Base-by-base conservation (phyloP, 805 yeast species). In the Citeromyces matritensis region DNA sequence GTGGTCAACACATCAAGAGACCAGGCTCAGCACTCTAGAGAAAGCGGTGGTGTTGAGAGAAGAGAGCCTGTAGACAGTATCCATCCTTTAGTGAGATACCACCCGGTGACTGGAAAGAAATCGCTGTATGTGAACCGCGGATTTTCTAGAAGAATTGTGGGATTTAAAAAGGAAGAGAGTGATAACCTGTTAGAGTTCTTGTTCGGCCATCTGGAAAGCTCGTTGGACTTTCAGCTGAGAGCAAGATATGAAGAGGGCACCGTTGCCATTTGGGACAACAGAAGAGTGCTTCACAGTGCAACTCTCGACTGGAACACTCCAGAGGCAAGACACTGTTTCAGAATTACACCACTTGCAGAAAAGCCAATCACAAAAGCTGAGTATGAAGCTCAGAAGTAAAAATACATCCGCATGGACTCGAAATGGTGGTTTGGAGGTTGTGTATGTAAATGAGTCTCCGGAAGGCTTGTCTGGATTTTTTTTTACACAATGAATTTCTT, bases 51-150 rank as follows among this genome's bases (percentile, higher is more conserved):
- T 24, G 60, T 76, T 36, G 78, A 66, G 39, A 66, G 84, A 53
- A 71, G 83, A 46, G 64, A 63, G 33, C 60, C 74, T 0, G 60
- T 74, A 0, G 65, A 74, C 6, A 61, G 71, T 34, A 60, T 65
- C 30, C 88, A 79, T 44, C 88, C 86, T 7, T 50, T 79, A 38
- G 72, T 79, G 31, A 72, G 86, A 48, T 64, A 64, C 27, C 83
- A 79, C 48, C 86, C 86, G 3, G 84, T 74, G 10, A 64, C 82
- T 27, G 69, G 70, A 34, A 65, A 65, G 53, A 78, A 76, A 55
- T 57, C 58, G 35, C 57, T 67, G 34, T 77, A 46, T 47, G 74
- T 74, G 50, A 60, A 68, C 14, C 60, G 68, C 27, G 64, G 69
- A 19, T 79, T 78, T 52, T 63, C 78, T 10, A 65, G 78, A 45